phyloP scores from a whole-genome alignment of 257 asterid genomes.

The Paraleonurus japonicus region DNA sequence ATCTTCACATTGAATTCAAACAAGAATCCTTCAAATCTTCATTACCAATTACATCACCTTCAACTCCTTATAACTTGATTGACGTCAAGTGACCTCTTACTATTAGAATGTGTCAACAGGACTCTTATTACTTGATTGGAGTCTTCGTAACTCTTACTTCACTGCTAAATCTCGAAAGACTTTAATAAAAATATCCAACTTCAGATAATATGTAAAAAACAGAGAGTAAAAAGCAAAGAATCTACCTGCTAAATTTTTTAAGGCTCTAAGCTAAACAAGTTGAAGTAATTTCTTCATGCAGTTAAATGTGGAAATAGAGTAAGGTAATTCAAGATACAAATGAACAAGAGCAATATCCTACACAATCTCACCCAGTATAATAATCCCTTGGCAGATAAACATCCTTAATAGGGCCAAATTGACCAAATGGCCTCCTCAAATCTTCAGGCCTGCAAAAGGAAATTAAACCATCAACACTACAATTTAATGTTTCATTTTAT shows the following conservation, averaged over 20 bases:
- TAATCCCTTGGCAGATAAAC: conserved; percentile 89
- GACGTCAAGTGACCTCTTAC: conserved; percentile 63
- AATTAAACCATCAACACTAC: neutral
- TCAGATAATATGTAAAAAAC: neutral
- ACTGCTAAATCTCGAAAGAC: conserved; percentile 51
- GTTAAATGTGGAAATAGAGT: neutral
- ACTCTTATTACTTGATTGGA: conserved; percentile 55
- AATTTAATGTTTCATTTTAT: neutral
- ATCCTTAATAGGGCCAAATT: conserved; percentile 83
- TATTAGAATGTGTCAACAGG: conserved; percentile 58
- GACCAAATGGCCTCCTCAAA: conserved; percentile 79
- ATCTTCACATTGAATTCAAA: conserved; percentile 84
- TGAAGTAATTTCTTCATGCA: neutral
- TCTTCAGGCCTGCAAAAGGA: conserved; percentile 70
- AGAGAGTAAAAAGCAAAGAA: neutral
- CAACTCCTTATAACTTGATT: conserved; percentile 79
- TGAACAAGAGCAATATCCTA: neutral
- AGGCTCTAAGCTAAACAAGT: neutral
- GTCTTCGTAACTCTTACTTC: conserved; percentile 59
- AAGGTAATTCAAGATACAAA: neutral
- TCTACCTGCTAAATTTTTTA: conserved; percentile 24
- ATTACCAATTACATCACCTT: conserved; percentile 82
- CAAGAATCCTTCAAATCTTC: conserved; percentile 81
- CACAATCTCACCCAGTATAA: conserved; percentile 80
- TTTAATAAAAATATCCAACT: conserved; percentile 33